These are phyloP conservation scores for Kazachstania sp. DNA, from an alignment of 1,139 yeast genomes.

Conservation along the genomic window DNA sequence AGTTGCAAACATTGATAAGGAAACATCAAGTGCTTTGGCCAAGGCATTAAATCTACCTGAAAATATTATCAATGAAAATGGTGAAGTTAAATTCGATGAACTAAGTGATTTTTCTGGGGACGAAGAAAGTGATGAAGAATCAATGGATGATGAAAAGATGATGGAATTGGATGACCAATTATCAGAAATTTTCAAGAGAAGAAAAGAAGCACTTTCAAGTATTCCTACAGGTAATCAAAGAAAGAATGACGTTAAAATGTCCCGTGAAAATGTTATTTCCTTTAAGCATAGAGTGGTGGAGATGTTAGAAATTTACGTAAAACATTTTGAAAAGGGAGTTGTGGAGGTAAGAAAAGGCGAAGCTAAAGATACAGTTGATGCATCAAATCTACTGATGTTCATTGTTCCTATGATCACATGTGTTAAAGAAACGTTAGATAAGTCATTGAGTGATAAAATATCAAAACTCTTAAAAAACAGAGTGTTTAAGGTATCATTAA, in stretches of 20 bases:
- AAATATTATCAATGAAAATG: constrained; percentile 37
- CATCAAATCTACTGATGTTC: constrained; percentile 33
- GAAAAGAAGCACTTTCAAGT: constrained; percentile 51
- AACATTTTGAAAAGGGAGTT: constrained; percentile 25
- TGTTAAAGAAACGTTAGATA: constrained; percentile 60
- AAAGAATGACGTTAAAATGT: constrained; percentile 62
- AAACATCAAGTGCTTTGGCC: constrained; percentile 63
- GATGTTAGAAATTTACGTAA: constrained; percentile 55
- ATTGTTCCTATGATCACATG: constrained; percentile 54
- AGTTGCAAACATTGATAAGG: constrained; percentile 44
- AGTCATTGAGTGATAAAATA: constrained; percentile 62
- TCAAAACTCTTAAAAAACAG: constrained; percentile 59
- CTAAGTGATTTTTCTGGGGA: constrained; percentile 45
- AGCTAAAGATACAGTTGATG: not conserved
- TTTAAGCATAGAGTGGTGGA: constrained; percentile 77
- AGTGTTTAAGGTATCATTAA: constrained; percentile 45
- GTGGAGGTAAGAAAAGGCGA: constrained; percentile 6
- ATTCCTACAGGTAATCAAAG: constrained; percentile 55
- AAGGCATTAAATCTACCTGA: constrained; percentile 68
- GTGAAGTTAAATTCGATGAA: constrained; percentile 44
- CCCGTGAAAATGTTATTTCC: constrained; percentile 68
- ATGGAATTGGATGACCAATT: constrained; percentile 85
- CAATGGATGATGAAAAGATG: constrained; percentile 98
- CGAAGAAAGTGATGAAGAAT: constrained; percentile 44
- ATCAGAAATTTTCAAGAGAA: constrained; percentile 74